These are phyloP conservation scores for Cercospora sp. DNA, from an alignment of 2,329 filamentous ascomycete species.

Conservation along the genomic window DNA sequence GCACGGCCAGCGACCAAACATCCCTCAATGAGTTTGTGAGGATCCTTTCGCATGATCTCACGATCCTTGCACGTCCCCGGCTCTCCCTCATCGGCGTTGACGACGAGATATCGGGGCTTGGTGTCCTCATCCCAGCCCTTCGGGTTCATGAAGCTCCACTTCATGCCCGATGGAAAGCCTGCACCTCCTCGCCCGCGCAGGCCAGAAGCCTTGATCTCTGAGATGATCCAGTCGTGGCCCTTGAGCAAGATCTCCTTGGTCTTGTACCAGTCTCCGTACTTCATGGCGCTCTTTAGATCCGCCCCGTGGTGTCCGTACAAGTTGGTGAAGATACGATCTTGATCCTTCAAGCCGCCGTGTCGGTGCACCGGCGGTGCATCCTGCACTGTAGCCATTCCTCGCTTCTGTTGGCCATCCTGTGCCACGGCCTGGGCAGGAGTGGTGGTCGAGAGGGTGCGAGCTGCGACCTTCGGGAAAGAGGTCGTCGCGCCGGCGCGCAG, in stretches of 20 bases:
- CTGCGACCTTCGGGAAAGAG: slow-evolving; percentile 31
- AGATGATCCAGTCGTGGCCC: slow-evolving; percentile 98
- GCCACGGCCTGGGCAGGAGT: slow-evolving; percentile 32
- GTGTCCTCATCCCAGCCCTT: slow-evolving; percentile 98
- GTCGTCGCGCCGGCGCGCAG: slow-evolving; percentile 32
- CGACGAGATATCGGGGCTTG: slow-evolving; percentile 93
- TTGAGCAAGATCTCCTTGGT: slow-evolving; percentile 98
- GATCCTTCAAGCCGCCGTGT: slow-evolving; percentile 87
- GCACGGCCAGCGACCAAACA: slow-evolving; percentile 93
- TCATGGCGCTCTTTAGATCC: slow-evolving; percentile 90
- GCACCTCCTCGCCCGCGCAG: slow-evolving; percentile 94
- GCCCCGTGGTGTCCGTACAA: slow-evolving; percentile 90
- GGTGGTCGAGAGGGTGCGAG: slow-evolving; percentile 38
- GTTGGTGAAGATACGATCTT: slow-evolving; percentile 99
- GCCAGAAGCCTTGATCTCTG: slow-evolving; percentile 94
- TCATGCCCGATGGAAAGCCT: slow-evolving; percentile 95
- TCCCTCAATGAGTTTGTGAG: slow-evolving; percentile 97
- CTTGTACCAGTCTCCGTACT: slow-evolving; percentile 99
- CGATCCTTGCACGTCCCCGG: slow-evolving; percentile 99
- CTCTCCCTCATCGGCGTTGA: slow-evolving; percentile 98
- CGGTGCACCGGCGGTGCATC: slow-evolving; percentile 59
- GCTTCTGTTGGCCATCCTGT: slow-evolving; percentile 53
- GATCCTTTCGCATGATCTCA: slow-evolving; percentile 99
- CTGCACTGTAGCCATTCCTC: slow-evolving; percentile 65
- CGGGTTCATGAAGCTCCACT: slow-evolving; percentile 99